Evolutionary conservation across 441 rosid genomes (phyloP), one percentile per base, ranked within the genome.

Genomic region (Arabidopsis lyrata): DNA sequence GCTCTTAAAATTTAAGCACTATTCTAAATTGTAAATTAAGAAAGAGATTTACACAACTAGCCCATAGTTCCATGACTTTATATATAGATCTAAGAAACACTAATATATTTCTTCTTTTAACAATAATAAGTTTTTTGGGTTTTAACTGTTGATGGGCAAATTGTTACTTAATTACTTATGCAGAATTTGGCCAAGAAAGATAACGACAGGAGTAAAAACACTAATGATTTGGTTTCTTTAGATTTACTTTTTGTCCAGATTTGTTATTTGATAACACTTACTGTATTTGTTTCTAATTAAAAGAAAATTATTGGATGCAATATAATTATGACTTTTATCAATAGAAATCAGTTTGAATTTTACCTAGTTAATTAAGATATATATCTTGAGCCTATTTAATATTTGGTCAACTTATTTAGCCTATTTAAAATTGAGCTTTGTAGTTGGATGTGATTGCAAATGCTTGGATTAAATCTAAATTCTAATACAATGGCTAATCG

Each of bases 171-270:
- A 22, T 44, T 14, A 5, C 44, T 18, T 42, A 20, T 13, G 44
- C 44, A 31, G 35, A 56, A 41, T n/a, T n/a, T n/a, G 49, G 10
- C 62, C 35, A 31, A 34, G 49, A 18, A 31, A 61, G 41, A 2
- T 31, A 35, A 42, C 55, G 56, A 63, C 70, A 44, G 3, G 12
- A 29, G 12, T 57, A 32, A 22, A 11, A 53, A 53, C 12, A 42
- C 2, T 54, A 22, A 72, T 63, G 36, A 63, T 63, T 64, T 34
- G 70, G 70, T 73, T 29, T 55, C 27, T 10, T 34, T 44, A 5
- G 6, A 57, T 8, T 20, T 7, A 14, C 65, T 54, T 54, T 54
- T 44, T 14, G 22, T 12, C 14, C 50, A 18, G 44, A n/a, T 44
- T 63, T 64, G 64, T 15, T 32, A n/a, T 24, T 53, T 53, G 55